Base-by-base conservation (phyloP, 108 stramenopile genomes). In the Epipyxis sp. region DNA sequence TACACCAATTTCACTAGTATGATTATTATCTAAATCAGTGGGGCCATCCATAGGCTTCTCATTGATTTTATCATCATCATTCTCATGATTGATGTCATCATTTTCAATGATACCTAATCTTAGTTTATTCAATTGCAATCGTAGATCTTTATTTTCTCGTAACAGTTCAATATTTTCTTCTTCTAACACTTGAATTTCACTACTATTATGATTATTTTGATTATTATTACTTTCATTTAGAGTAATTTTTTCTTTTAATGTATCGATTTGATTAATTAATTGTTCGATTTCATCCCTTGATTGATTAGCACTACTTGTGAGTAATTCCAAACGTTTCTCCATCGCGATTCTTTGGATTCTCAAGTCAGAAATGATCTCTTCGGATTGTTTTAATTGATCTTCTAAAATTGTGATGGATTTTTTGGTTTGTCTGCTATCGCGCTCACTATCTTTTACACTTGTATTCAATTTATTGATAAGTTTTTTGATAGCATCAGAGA, bases 181-280 rank as follows among this genome's bases (percentile, higher is more conserved):
- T 42, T 74, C 71, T 10, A 74, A 32, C 71, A 74, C 71, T 37
- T 74, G 71, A 16, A 74, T 42, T 42, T 74, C 71, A n/a, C n/a
- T n/a, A n/a, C n/a, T n/a, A n/a, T n/a, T n/a, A n/a, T n/a, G n/a
- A n/a, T n/a, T n/a, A n/a, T n/a, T n/a, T n/a, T n/a, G n/a, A n/a
- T n/a, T n/a, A n/a, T n/a, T n/a, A n/a, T n/a, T n/a, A n/a, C n/a
- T n/a, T n/a, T n/a, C n/a, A n/a, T n/a, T n/a, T n/a, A n/a, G n/a
- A 3, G 3, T 37, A 3, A 13, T 65, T 32, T 65, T 25, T 37
- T 16, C 25, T 29, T 13, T 16, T 32, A 65, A 65, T 6, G 3
- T 3, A 32, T 65, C 25, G 13, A 65, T 3, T 25, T 65, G 34
- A 3, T 6, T 32, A 3, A 32, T 25, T 37, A 13, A 25, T 32